These are phyloP conservation scores for Vitis hybrid DNA, from an alignment of 177 flowering plant species.

Conservation along the genomic window DNA sequence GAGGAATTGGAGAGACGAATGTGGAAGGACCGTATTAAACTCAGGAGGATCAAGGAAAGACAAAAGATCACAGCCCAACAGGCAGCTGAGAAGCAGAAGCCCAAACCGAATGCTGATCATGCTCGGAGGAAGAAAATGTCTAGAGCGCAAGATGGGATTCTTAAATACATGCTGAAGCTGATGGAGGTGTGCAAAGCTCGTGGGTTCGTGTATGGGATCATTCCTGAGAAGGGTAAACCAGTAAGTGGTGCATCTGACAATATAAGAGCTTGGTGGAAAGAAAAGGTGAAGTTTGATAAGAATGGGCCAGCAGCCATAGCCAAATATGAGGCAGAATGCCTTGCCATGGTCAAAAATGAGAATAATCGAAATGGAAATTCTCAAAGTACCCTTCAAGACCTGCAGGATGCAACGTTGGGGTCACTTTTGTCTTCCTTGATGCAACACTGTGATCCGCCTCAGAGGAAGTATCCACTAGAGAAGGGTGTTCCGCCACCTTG, in stretches of 20 bases:
- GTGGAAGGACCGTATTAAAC: conserved; percentile 88
- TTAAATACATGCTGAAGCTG: conserved; percentile 77
- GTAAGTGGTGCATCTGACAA: conserved; percentile 82
- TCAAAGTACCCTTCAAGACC: conserved; percentile 54
- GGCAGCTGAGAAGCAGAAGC: conserved; percentile 65
- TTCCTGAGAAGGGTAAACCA: conserved; percentile 81
- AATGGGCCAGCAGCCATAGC: conserved; percentile 80
- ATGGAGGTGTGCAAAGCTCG: conserved; percentile 90
- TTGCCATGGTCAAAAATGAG: conserved; percentile 37
- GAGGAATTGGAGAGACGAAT: conserved; percentile 78
- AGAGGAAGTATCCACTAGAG: conserved; percentile 70
- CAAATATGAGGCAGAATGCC: conserved; percentile 63
- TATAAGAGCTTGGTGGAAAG: conserved; percentile 83
- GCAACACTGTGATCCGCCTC: conserved; percentile 85
- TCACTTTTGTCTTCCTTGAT: conserved; percentile 74
- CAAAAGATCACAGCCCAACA: conserved; percentile 57
- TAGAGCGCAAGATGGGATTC: conserved; percentile 77
- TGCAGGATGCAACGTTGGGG: conserved; percentile 77
- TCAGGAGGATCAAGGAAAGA: conserved; percentile 66
- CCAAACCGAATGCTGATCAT: conserved; percentile 61
- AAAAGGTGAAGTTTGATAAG: conserved; percentile 79
- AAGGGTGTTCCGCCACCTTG: conserved; percentile 75
- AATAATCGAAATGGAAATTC: conserved; percentile 34
- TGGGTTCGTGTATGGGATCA: conserved; percentile 72
- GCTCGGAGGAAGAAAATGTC: conserved; percentile 84